A percentile compares a stretch with the other conserved stretches of the same genome.
These are phyloP conservation scores for Sclerotinia borealis DNA, from an alignment of 2,329 filamentous ascomycete species.

Conservation along the genomic window DNA sequence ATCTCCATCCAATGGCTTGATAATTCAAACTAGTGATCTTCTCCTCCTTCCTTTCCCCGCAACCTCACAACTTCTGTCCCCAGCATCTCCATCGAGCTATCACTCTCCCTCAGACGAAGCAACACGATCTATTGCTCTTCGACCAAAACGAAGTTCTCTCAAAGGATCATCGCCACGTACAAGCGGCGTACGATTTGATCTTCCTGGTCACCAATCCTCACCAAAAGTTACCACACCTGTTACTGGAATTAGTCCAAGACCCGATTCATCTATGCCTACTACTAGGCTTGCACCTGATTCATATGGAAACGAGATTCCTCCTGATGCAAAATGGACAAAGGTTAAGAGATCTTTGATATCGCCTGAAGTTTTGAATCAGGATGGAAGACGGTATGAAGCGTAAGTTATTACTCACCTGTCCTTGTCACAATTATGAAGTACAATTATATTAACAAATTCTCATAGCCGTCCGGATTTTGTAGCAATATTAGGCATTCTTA, in stretches of 20 bases:
- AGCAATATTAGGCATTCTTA: constrained; percentile 51
- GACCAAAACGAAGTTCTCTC: constrained; percentile 16
- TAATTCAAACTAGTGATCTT: constrained; percentile 11
- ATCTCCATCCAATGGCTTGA: constrained; percentile 5
- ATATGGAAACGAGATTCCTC: constrained; percentile 49
- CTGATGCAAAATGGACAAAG: constrained; percentile 54
- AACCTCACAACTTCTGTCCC: background rate
- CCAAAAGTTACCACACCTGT: constrained; percentile 7
- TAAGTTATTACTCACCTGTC: constrained; percentile 15
- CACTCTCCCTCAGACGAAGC: constrained; percentile 11
- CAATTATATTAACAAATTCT: constrained; percentile 6
- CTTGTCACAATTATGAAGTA: background rate
- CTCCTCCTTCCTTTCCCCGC: background rate
- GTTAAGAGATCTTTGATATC: constrained; percentile 51
- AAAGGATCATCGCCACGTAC: constrained; percentile 14
- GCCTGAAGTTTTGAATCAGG: constrained; percentile 49
- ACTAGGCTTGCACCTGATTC: constrained; percentile 48
- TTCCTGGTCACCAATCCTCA: constrained; percentile 6
- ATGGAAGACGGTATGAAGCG: constrained; percentile 54
- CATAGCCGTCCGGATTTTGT: constrained; percentile 48
- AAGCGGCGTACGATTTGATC: constrained; percentile 19
- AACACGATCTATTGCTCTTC: constrained; percentile 18
- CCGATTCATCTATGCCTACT: background rate
- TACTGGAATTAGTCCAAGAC: constrained; percentile 13
- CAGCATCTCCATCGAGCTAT: background rate